Evolutionary conservation across 2,329 filamentous ascomycete genomes (phyloP).

Genomic region (Lachnellula suecica): DNA sequence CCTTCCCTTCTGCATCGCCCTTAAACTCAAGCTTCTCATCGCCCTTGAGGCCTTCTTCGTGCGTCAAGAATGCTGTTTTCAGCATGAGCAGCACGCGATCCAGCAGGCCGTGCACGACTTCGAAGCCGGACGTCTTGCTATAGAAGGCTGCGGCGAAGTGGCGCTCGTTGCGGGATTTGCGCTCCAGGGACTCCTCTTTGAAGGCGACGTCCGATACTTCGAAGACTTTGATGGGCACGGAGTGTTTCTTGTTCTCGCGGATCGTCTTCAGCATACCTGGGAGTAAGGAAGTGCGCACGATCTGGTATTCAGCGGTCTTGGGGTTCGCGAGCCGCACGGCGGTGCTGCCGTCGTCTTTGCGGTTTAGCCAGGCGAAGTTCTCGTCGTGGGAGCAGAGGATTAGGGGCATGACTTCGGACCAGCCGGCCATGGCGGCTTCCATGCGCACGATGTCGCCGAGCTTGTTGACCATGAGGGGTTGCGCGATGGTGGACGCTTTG

Average conservation of each 20-base stretch:
- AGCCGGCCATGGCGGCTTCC: conserved; percentile 91
- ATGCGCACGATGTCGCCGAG: conserved; percentile 85
- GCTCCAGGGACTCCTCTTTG: conserved; percentile 79
- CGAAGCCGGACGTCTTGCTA: conserved; percentile 91
- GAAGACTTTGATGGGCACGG: conserved; percentile 87
- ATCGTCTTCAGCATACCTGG: conserved; percentile 92
- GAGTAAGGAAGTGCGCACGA: conserved; percentile 82
- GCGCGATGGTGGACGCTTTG: conserved; percentile 82
- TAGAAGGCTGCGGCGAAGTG: conserved; percentile 97
- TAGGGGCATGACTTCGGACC: conserved; percentile 93
- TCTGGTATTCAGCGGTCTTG: conserved; percentile 90
- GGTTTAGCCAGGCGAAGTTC: conserved; percentile 95
- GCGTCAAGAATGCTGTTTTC: conserved; percentile 74
- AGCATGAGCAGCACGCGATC: conserved; percentile 94
- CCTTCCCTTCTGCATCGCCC: conserved; percentile 53
- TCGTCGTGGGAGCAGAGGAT: conserved; percentile 98
- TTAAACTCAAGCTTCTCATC: conserved; percentile 50
- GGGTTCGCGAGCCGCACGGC: conserved; percentile 87
- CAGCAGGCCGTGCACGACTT: conserved; percentile 89
- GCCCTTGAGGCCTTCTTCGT: conserved; percentile 63
- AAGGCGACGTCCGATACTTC: conserved; percentile 89
- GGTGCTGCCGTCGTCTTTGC: conserved; percentile 79
- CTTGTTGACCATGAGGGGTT: conserved; percentile 90
- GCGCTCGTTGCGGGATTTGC: conserved; percentile 86
- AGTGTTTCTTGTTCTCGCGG: conserved; percentile 87